Conservation (phyloP, 169 alveolate species). For the Plasmodium gonderi region DNA sequence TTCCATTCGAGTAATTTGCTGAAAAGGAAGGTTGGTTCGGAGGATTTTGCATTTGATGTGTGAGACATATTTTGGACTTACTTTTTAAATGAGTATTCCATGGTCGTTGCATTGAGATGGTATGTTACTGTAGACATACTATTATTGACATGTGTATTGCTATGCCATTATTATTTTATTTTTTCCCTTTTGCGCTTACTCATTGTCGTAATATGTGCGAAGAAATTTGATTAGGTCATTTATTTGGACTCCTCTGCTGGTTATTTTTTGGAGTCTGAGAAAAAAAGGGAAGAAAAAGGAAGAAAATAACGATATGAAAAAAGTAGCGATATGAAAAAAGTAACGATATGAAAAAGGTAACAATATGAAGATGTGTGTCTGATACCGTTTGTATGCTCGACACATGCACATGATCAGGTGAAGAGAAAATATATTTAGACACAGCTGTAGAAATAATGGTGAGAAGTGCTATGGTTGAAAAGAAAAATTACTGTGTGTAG, state of each 20-base stretch:
- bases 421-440: no score
- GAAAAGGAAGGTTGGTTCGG: background rate
- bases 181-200: slow-evolving; percentile 4
- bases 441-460: no score
- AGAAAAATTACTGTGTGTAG: slow-evolving; percentile 9
- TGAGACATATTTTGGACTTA: background rate
- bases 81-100: background rate
- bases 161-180: background rate
- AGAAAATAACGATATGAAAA: no score
- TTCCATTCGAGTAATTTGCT: slow-evolving; percentile 70
- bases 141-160: background rate
- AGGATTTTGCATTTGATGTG: background rate
- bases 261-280: slow-evolving; percentile 6
- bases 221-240: slow-evolving; percentile 46
- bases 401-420: no score
- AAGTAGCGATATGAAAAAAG: no score
- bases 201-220: slow-evolving; percentile 71
- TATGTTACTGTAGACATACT: background rate
- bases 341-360: no score
- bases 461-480: background rate
- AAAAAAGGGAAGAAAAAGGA: no score
- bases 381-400: no score
- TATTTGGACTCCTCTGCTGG: slow-evolving; percentile 60
- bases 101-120: background rate
- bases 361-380: no score